Evolutionary conservation across 306 rosid genomes (phyloP).

Genomic region (Canavalia ensiformis): DNA sequence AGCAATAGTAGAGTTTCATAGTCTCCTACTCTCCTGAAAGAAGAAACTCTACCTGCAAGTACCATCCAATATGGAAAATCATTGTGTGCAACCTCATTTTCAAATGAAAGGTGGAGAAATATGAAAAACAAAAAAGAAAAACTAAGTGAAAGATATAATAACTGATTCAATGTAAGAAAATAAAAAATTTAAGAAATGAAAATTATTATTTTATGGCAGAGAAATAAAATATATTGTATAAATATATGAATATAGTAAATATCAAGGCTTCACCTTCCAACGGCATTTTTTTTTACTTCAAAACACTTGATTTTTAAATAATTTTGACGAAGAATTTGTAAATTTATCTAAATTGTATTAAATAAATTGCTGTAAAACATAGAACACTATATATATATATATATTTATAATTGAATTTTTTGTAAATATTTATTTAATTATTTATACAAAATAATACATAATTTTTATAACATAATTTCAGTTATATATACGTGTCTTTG

Average conservation of each 20-base stretch:
- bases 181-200: too few species aligned
- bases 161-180: too few species aligned
- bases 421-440: not conserved
- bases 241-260: not conserved
- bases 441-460: too few species aligned
- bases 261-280: not conserved
- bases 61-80: not conserved
- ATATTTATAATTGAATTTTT: not conserved
- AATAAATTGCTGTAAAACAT: not conserved
- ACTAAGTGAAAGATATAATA: too few species aligned
- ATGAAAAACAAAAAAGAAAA: too few species aligned
- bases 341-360: not conserved
- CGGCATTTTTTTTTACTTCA: not conserved
- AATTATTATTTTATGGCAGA: too few species aligned
- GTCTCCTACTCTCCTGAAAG: not conserved
- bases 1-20: constrained; percentile 33
- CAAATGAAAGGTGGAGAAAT: too few species aligned
- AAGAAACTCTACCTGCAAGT: constrained; percentile 22
- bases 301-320: not conserved
- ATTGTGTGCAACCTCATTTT: too few species aligned
- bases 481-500: not conserved
- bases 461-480: not conserved
- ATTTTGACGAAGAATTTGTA: not conserved
- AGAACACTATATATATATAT: not conserved
- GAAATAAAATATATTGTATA: too few species aligned